Conservation (phyloP, 1,139 yeast species). For the Hansenula sp. region DNA sequence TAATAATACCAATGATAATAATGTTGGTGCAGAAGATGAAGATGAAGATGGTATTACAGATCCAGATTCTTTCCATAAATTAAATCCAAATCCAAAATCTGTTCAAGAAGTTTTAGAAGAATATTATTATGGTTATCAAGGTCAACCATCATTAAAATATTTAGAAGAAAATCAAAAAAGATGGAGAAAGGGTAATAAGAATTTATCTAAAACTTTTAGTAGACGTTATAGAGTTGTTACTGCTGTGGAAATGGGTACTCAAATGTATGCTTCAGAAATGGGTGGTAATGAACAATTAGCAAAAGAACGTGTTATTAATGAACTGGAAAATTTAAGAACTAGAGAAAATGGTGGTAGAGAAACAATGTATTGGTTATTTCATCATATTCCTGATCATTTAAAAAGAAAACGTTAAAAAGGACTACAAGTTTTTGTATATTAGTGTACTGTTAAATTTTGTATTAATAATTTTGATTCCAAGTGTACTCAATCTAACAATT, state of each 20-base stretch:
- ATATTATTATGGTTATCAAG: conserved; percentile 21
- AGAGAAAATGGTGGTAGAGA: conserved; percentile 21
- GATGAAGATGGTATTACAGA: conserved; percentile 1
- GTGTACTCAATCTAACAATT: neutral
- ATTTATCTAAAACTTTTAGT: conserved; percentile 22
- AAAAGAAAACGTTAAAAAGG: conserved; percentile 11
- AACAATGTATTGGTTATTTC: conserved; percentile 37
- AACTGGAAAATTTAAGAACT: conserved; percentile 17
- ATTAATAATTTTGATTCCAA: neutral
- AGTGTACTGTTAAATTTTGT: neutral
- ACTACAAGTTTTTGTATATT: neutral
- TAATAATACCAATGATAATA: neutral
- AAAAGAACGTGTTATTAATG: conserved; percentile 16
- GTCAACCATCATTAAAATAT: conserved; percentile 22
- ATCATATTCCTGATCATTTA: conserved; percentile 22
- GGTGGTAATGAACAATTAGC: conserved; percentile 18
- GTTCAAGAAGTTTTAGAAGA: conserved; percentile 23
- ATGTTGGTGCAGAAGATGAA: neutral
- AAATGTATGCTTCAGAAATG: conserved; percentile 13
- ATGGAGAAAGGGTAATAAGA: conserved; percentile 23
- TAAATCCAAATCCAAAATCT: conserved; percentile 19
- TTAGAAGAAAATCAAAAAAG: conserved; percentile 21
- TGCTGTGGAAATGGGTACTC: conserved; percentile 21
- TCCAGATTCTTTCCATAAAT: conserved; percentile 8
- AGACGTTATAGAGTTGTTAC: conserved; percentile 20